Percentiles rank a stretch among this genome's conserved stretches.
Conservation (phyloP, 495 filamentous ascomycete species). For the Glonium stellatum region DNA sequence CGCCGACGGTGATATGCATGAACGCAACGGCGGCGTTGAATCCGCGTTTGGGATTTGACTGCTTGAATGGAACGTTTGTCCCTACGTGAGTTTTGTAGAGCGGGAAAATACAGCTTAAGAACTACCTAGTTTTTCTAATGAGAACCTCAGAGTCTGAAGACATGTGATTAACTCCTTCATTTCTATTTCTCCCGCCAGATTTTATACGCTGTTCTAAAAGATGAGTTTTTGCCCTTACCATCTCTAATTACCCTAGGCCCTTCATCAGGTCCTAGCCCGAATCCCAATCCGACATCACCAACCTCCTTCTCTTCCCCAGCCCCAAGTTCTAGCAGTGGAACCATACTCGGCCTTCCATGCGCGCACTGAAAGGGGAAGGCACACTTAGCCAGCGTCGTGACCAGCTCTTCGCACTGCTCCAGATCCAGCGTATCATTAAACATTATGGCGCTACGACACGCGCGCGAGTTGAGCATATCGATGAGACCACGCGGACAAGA, state of each 20-base stretch:
- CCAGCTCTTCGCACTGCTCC: conserved; percentile 59
- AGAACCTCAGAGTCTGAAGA: too few relatives aligned
- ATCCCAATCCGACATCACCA: background rate
- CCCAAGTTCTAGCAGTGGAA: conserved; percentile 33
- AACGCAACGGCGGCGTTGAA: conserved; percentile 37
- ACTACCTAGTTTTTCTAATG: too few relatives aligned
- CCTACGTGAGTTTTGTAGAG: background rate
- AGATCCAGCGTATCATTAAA: conserved; percentile 74
- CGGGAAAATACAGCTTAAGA: too few relatives aligned
- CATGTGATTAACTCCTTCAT: too few relatives aligned
- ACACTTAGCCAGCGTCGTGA: conserved; percentile 57
- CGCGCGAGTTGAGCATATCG: conserved; percentile 81
- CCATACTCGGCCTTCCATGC: conserved; percentile 39
- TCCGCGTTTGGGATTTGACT: conserved; percentile 36
- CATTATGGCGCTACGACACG: conserved; percentile 91
- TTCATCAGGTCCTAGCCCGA: conserved; percentile 5
- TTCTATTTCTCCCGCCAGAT: too few relatives aligned
- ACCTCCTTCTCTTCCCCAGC: background rate
- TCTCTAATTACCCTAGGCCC: too few relatives aligned
- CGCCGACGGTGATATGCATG: conserved; percentile 34
- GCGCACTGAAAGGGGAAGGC: conserved; percentile 89
- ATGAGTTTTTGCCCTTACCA: too few relatives aligned
- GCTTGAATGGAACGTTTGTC: conserved; percentile 35
- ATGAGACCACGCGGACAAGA: conserved; percentile 71
- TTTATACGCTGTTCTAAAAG: too few relatives aligned